phyloP scores from a whole-genome alignment of 768 basidiomycete genomes.

The Suillus discolor region DNA sequence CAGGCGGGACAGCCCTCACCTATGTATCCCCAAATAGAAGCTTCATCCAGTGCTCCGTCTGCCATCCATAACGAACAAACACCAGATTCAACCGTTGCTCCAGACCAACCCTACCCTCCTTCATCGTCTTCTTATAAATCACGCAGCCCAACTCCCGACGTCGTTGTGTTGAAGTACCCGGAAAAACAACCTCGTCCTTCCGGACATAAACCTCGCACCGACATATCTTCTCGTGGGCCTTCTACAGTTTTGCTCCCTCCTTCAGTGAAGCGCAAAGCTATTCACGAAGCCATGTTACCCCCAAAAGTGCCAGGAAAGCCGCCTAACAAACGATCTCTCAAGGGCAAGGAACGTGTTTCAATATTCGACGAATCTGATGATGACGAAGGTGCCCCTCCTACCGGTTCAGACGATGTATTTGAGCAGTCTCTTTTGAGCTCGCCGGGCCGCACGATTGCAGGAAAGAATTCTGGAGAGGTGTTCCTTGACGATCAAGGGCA shows the following conservation, averaged over 20 bases:
- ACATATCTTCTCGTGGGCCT: constrained; percentile 1
- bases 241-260: constrained; percentile 14
- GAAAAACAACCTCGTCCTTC: constrained; percentile 4
- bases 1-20: constrained; percentile 3
- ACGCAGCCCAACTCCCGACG: neutral
- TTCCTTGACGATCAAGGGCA: constrained; percentile 47
- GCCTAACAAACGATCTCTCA: constrained; percentile 24
- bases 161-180: neutral
- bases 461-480: constrained; percentile 34
- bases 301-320: constrained; percentile 19
- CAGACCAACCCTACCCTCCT: constrained; percentile 4
- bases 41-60: neutral
- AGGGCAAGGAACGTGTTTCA: constrained; percentile 31
- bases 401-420: constrained; percentile 11
- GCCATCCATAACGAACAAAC: neutral
- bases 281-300: constrained; percentile 7
- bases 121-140: constrained; percentile 7
- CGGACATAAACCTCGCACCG: constrained; percentile 13
- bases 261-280: constrained; percentile 25
- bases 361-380: constrained; percentile 19
- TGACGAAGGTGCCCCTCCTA: constrained; percentile 19
- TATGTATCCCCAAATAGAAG: constrained; percentile 9
- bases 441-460: constrained; percentile 9
- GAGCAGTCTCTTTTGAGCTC: neutral
- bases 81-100: neutral